Evolutionary conservation across 768 basidiomycete species (phyloP).

Genomic region (Chiua virens): DNA sequence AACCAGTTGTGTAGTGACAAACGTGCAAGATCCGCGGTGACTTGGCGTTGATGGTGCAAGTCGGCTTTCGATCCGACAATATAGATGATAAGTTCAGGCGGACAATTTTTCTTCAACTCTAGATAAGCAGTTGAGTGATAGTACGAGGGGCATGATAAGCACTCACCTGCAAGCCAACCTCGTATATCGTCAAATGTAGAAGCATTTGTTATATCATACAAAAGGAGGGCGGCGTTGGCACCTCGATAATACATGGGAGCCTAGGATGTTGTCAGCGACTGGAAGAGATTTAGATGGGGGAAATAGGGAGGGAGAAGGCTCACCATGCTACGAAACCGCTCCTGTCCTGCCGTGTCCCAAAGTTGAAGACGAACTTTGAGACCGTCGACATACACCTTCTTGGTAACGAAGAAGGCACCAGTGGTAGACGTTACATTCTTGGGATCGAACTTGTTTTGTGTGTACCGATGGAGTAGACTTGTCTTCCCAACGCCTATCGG

Average conservation of each 20-base stretch:
- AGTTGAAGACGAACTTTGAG: conserved; percentile 84
- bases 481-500: conserved; percentile 86
- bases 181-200: conserved; percentile 87
- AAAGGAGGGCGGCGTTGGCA: conserved; percentile 88
- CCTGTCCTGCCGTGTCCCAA: conserved; percentile 95
- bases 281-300: conserved; percentile 12
- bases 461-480: conserved; percentile 86
- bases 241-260: conserved; percentile 98
- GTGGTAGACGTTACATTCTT: conserved; percentile 88
- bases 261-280: conserved; percentile 38
- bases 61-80: conserved; percentile 95
- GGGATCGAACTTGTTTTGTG: conserved; percentile 86
- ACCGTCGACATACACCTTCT: conserved; percentile 85
- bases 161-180: conserved; percentile 85
- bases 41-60: conserved; percentile 67
- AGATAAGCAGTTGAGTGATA: conserved; percentile 12
- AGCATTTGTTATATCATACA: conserved; percentile 94
- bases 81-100: conserved; percentile 87
- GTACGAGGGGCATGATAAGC: background rate
- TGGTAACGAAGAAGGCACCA: conserved; percentile 91
- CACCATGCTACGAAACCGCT: conserved; percentile 89
- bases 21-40: conserved; percentile 81
- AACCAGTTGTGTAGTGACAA: conserved; percentile 86
- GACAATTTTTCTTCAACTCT: conserved; percentile 91
- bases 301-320: conserved; percentile 20